These are phyloP conservation scores for Komagataella phaffii DNA, from an alignment of 805 yeast genomes.

Conservation along the genomic window DNA sequence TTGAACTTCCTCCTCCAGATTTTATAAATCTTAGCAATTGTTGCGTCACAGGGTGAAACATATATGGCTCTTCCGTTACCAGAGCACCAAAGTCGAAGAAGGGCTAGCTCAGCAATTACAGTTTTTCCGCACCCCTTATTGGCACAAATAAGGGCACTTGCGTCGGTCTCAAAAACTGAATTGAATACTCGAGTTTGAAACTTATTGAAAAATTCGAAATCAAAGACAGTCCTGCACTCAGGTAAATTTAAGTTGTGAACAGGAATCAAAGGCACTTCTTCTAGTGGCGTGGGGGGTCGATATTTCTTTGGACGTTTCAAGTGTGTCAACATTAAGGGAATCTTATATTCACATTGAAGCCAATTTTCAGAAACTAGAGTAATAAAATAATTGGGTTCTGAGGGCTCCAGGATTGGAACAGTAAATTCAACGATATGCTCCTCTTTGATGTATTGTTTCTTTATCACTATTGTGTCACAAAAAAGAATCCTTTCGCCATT, in stretches of 20 bases:
- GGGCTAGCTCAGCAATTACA: constrained; percentile 55
- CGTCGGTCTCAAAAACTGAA: constrained; percentile 40
- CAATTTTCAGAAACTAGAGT: constrained; percentile 69
- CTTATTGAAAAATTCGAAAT: constrained; percentile 46
- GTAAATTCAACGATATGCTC: constrained; percentile 53
- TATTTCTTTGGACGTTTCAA: constrained; percentile 49
- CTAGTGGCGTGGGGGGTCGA: constrained; percentile 45
- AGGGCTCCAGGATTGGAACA: constrained; percentile 43
- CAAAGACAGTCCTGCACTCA: constrained; percentile 32
- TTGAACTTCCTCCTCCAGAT: constrained; percentile 42
- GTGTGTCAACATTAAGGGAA: constrained; percentile 42
- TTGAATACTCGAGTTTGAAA: constrained; percentile 65
- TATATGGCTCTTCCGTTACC: constrained; percentile 62
- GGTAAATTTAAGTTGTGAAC: constrained; percentile 30
- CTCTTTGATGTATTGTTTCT: constrained; percentile 31
- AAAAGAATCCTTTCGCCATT: constrained; percentile 68
- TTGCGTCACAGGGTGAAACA: constrained; percentile 48
- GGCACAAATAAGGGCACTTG: constrained; percentile 52
- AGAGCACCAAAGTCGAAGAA: constrained; percentile 60
- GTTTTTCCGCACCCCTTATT: constrained; percentile 73
- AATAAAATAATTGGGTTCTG: constrained; percentile 60
- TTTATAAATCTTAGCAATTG: constrained; percentile 29
- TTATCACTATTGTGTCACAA: constrained; percentile 38
- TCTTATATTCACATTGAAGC: constrained; percentile 59
- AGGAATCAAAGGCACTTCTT: constrained; percentile 38